These are phyloP conservation scores for Inga laurina DNA, from an alignment of 306 rosid genomes.

Conservation along the genomic window DNA sequence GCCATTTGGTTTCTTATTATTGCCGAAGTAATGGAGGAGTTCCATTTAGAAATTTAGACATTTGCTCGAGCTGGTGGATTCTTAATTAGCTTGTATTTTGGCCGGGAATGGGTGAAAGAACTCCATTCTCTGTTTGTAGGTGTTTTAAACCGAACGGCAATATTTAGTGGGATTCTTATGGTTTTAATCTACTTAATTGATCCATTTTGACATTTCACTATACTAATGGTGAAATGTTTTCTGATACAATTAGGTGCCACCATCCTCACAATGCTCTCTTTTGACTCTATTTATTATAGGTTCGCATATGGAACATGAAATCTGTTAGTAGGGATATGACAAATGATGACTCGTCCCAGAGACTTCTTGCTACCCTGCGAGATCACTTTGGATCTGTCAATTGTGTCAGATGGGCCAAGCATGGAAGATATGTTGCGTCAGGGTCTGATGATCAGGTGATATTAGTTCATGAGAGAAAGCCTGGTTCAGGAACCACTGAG, in stretches of 20 bases:
- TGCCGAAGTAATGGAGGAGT: conserved; percentile 14
- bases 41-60: conserved; percentile 2
- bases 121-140: conserved; percentile 6
- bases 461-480: conserved; percentile 92
- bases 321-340: conserved; percentile 67
- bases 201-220: not conserved
- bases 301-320: conserved; percentile 97
- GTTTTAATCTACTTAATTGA: not conserved
- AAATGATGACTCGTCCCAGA: conserved; percentile 62
- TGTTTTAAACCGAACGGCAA: not conserved
- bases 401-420: conserved; percentile 99
- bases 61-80: not conserved
- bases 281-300: conserved; percentile 51
- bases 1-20: conserved; percentile 4
- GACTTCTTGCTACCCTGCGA: conserved; percentile 96
- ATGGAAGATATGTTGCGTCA: conserved; percentile 87
- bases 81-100: not conserved
- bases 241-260: not conserved
- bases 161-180: not conserved
- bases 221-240: not conserved
- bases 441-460: conserved; percentile 98
- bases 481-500: conserved; percentile 98
- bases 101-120: not conserved
- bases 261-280: not conserved
- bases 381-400: conserved; percentile 99